A percentile compares a stretch with the other conserved stretches of the same genome.
phyloP scores from a whole-genome alignment of 2,329 filamentous ascomycete genomes.

The Arthrinium phaeospermum region DNA sequence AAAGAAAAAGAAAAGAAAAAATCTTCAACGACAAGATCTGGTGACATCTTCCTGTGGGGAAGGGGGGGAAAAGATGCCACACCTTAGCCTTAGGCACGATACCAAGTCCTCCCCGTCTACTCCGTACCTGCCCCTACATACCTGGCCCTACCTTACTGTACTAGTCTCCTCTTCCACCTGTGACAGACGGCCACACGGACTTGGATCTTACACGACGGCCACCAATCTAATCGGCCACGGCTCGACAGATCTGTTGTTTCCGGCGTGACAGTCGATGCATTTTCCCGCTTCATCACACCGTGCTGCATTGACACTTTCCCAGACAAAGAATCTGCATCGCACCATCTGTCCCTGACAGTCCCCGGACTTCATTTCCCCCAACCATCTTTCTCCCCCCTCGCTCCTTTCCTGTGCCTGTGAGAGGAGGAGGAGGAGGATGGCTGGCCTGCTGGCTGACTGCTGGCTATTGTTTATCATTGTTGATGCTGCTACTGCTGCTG shows the following conservation, averaged over 20 bases:
- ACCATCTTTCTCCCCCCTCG: not conserved
- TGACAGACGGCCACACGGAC: conserved; percentile 5
- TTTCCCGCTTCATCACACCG: conserved; percentile 13
- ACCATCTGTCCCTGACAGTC: conserved; percentile 2
- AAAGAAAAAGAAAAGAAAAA: not conserved
- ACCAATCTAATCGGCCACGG: conserved; percentile 16
- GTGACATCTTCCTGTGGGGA: conserved; percentile 14
- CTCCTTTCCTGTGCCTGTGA: not conserved
- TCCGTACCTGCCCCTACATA: not conserved
- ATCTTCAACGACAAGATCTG: conserved; percentile 12
- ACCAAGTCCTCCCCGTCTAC: not conserved
- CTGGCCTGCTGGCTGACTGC: not conserved
- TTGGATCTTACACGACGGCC: conserved; percentile 7
- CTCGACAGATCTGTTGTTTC: conserved; percentile 14
- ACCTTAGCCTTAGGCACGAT: not conserved
- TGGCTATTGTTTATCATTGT: not conserved
- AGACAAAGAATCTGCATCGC: conserved; percentile 11
- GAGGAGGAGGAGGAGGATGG: not conserved
- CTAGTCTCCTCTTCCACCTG: conserved; percentile 11
- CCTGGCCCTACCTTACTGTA: not conserved
- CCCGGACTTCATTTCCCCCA: not conserved
- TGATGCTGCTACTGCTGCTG: not conserved
- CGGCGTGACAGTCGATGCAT: conserved; percentile 14
- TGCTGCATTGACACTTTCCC: conserved; percentile 12
- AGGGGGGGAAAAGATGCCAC: not conserved